Conservation (phyloP, 768 basidiomycete genomes). For the Pulveroboletus sp. region DNA sequence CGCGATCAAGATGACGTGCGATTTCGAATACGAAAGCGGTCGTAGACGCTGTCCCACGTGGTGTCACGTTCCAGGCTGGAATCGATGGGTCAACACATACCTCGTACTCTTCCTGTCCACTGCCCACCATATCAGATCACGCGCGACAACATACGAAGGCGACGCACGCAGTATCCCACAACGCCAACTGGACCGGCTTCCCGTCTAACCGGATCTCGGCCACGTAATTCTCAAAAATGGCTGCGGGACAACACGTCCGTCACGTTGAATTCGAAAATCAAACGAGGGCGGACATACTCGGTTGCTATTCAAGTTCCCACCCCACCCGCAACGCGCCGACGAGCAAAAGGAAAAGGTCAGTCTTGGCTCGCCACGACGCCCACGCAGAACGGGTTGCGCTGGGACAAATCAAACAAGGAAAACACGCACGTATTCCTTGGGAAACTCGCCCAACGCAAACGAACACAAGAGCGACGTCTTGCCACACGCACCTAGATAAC, state of each 20-base stretch:
- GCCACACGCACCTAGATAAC: slow-evolving; percentile 78
- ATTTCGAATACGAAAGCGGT: slow-evolving; percentile 96
- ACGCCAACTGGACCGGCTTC: slow-evolving; percentile 93
- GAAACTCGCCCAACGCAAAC: slow-evolving; percentile 92
- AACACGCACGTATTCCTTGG: slow-evolving; percentile 80
- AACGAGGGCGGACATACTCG: slow-evolving; percentile 35
- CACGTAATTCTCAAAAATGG: slow-evolving; percentile 98
- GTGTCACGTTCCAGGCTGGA: no score
- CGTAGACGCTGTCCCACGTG: slow-evolving; percentile 67
- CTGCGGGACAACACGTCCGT: slow-evolving; percentile 38
- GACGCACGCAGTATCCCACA: slow-evolving; percentile 99
- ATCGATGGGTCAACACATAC: no score
- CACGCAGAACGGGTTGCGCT: no score
- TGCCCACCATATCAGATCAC: slow-evolving; percentile 31
- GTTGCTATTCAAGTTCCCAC: slow-evolving; percentile 37
- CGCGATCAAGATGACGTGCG: slow-evolving; percentile 97
- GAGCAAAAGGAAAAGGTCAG: neutral
- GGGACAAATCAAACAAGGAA: neutral
- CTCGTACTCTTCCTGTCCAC: slow-evolving; percentile 99
- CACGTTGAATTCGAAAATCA: neutral
- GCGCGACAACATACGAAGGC: neutral
- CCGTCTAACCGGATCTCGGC: slow-evolving; percentile 97
- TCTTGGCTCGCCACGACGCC: neutral
- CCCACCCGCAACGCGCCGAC: neutral
- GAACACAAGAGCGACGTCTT: slow-evolving; percentile 92